These are phyloP conservation scores for Terfezia claveryi DNA, from an alignment of 495 filamentous ascomycete genomes.

Conservation along the genomic window DNA sequence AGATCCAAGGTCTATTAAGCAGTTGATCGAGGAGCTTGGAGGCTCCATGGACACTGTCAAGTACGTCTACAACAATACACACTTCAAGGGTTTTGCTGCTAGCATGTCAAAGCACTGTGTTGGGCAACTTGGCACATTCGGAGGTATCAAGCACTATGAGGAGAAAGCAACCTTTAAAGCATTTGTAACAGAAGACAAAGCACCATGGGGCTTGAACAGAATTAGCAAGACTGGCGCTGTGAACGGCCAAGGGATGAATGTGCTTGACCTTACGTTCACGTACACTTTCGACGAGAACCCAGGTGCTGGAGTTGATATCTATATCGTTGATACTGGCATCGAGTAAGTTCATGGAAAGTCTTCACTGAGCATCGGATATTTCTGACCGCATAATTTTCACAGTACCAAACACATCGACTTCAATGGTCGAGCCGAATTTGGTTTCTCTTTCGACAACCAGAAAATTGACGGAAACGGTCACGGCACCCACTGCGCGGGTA, in stretches of 20 bases:
- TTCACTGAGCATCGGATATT: not conserved
- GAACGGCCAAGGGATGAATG: constrained; percentile 3
- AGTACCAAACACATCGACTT: constrained; percentile 24
- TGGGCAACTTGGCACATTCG: constrained; percentile 20
- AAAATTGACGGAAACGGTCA: constrained; percentile 25
- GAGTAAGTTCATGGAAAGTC: constrained; percentile 6
- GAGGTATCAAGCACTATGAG: constrained; percentile 23
- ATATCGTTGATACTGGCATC: constrained; percentile 30
- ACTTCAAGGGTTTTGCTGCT: constrained; percentile 26
- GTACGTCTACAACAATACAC: constrained; percentile 25
- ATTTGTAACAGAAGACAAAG: constrained; percentile 9
- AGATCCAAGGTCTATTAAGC: constrained; percentile 11
- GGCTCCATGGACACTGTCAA: constrained; percentile 15
- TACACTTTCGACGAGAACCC: constrained; percentile 24
- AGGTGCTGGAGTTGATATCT: constrained; percentile 29
- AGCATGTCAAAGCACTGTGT: constrained; percentile 21
- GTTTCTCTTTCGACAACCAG: constrained; percentile 19
- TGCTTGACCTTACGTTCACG: constrained; percentile 12
- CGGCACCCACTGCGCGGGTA: constrained; percentile 45
- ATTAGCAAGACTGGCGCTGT: constrained; percentile 22
- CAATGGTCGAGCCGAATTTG: constrained; percentile 23
- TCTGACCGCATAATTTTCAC: not conserved
- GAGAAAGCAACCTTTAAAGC: constrained; percentile 2
- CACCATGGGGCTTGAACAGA: constrained; percentile 30
- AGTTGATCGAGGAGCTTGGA: constrained; percentile 12